These are phyloP conservation scores for Ensete ventricosum DNA, from an alignment of 176 grass and related monocot species.

Conservation along the genomic window DNA sequence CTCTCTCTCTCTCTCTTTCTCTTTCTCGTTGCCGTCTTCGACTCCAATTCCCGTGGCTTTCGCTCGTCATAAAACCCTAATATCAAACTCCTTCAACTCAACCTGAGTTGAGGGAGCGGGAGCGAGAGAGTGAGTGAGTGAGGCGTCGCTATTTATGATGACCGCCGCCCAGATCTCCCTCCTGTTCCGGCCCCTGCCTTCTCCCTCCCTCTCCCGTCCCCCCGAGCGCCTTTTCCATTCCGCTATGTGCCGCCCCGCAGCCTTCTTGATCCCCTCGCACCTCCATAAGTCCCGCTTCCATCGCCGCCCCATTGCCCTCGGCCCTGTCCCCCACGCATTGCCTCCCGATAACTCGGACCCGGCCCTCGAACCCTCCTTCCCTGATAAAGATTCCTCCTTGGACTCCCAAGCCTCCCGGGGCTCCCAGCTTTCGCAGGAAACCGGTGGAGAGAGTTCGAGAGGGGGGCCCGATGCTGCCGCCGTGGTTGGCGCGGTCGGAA, in stretches of 20 bases:
- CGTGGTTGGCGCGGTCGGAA: background rate
- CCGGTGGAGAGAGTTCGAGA: background rate
- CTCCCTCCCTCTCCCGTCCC: background rate
- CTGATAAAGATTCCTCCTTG: background rate
- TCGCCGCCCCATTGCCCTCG: background rate
- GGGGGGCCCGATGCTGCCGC: slow-evolving; percentile 4
- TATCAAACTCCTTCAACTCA: background rate
- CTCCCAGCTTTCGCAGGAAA: background rate
- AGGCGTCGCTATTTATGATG: background rate
- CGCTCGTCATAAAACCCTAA: background rate
- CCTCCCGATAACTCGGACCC: background rate
- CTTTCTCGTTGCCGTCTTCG: background rate
- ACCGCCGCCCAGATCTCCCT: slow-evolving; percentile 7
- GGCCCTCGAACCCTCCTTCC: background rate
- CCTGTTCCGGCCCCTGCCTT: background rate
- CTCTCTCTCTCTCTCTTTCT: background rate
- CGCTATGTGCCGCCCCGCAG: background rate
- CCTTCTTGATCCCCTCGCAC: background rate
- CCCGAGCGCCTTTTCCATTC: background rate
- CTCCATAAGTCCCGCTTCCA: background rate
- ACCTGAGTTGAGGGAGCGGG: too few relatives aligned
- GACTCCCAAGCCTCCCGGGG: background rate
- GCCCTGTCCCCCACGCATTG: background rate
- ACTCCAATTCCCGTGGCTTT: slow-evolving; percentile 4
- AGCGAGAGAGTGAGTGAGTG: too few relatives aligned